Evolutionary conservation across 2,329 filamentous ascomycete species (phyloP).

Genomic region (Phaeosphaeriaceae sp.): DNA sequence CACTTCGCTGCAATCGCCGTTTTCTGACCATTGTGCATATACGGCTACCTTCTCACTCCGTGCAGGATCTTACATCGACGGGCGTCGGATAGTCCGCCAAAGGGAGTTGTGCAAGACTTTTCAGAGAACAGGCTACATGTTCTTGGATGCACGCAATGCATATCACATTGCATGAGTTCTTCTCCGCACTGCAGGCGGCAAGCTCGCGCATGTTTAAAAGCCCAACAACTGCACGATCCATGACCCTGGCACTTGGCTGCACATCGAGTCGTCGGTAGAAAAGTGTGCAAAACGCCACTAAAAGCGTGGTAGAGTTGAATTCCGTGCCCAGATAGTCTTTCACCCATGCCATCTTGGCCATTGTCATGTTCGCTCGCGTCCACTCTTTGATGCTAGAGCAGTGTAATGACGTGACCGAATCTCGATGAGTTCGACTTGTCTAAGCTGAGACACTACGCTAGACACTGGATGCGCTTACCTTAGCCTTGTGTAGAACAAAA

Average conservation of each 20-base stretch:
- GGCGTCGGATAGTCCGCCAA: not conserved
- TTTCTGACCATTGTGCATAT: conserved; percentile 1
- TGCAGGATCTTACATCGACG: not conserved
- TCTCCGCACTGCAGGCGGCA: conserved; percentile 7
- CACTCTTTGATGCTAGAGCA: not conserved
- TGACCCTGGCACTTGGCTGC: not conserved
- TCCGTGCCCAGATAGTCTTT: not conserved
- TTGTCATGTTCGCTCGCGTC: not conserved
- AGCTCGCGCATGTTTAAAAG: conserved; percentile 6
- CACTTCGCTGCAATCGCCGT: not conserved
- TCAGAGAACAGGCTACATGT: conserved; percentile 2
- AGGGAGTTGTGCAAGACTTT: not conserved
- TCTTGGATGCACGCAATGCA: conserved; percentile 16
- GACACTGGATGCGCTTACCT: not conserved
- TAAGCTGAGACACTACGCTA: not conserved
- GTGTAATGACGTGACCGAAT: not conserved
- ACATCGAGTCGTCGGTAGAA: not conserved
- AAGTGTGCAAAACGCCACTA: not conserved
- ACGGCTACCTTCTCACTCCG: not conserved
- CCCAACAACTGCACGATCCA: conserved; percentile 10
- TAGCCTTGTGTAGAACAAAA: not conserved
- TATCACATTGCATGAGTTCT: conserved; percentile 14
- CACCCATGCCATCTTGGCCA: not conserved
- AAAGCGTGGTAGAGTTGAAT: not conserved
- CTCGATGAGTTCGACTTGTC: not conserved